Conservation (phyloP, 1,139 yeast species). For the Blastobotrys buckinghamii region DNA sequence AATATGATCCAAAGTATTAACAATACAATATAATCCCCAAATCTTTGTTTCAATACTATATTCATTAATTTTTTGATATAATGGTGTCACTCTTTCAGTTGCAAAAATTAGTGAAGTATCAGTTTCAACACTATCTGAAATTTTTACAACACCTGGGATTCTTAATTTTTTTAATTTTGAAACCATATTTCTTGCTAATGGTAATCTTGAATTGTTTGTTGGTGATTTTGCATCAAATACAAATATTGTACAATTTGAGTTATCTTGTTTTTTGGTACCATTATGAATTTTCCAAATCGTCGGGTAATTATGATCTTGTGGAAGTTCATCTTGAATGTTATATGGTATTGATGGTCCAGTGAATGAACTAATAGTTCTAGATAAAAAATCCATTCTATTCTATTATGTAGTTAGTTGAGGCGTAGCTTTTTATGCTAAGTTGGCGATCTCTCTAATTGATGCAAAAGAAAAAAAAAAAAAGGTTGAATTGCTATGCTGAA, state of each 20-base stretch:
- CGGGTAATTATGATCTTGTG: conserved; percentile 24
- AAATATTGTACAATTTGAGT: conserved; percentile 47
- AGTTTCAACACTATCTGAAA: conserved; percentile 57
- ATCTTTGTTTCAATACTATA: conserved; percentile 36
- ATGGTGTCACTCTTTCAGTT: conserved; percentile 72
- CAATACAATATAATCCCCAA: conserved; percentile 49
- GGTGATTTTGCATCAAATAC: conserved; percentile 51
- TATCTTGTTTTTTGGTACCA: conserved; percentile 41
- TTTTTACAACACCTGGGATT: conserved; percentile 70
- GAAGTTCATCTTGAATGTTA: conserved; percentile 22
- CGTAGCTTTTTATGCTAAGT: too few relatives aligned
- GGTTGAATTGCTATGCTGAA: too few relatives aligned
- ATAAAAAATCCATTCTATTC: conserved; percentile 31
- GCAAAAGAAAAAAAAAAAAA: neutral
- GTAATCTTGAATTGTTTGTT: conserved; percentile 33
- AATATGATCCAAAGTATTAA: conserved; percentile 29
- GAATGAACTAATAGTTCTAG: conserved; percentile 34
- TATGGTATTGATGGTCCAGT: conserved; percentile 32
- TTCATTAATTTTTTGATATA: conserved; percentile 31
- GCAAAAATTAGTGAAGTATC: conserved; percentile 60
- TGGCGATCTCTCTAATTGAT: too few relatives aligned
- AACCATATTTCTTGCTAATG: conserved; percentile 58
- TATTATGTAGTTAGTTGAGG: neutral
- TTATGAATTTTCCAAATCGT: conserved; percentile 47
- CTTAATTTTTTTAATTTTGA: conserved; percentile 61